phyloP scores from a whole-genome alignment of 148 eudicot species.

The Pouteria glomerata region DNA sequence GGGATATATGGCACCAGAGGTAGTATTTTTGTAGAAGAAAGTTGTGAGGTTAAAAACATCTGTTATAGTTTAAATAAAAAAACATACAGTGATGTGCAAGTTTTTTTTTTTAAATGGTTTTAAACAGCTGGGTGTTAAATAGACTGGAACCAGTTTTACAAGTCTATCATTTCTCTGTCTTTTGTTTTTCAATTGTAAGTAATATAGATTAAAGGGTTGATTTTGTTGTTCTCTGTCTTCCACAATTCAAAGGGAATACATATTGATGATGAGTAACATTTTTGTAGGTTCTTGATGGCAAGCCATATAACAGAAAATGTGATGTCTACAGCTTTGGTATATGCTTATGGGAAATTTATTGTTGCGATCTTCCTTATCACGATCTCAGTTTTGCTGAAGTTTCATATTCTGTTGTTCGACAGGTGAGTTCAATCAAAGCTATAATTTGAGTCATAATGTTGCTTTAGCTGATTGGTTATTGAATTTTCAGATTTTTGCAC shows the following conservation, averaged over 20 bases:
- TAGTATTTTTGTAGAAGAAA: conserved; percentile 17
- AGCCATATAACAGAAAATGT: conserved; percentile 79
- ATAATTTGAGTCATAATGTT: neutral
- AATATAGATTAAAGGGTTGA: neutral
- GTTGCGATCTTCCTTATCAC: conserved; percentile 80
- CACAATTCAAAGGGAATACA: neutral
- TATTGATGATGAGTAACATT: neutral
- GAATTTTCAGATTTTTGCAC: neutral
- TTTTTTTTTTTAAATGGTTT: too few species aligned
- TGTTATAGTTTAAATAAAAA: too few species aligned
- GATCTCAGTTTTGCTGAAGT: conserved; percentile 77
- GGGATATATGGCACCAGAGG: conserved; percentile 97
- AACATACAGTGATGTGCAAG: too few species aligned
- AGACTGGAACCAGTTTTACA: too few species aligned
- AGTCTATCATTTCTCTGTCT: too few species aligned
- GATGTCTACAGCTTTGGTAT: conserved; percentile 91
- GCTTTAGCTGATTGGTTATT: neutral
- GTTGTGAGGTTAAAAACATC: neutral
- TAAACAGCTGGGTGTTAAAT: too few species aligned
- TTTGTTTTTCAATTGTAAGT: too few species aligned
- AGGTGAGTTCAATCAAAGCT: conserved; percentile 31
- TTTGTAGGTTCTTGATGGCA: conserved; percentile 79
- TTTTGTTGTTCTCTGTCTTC: neutral
- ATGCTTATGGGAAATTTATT: conserved; percentile 90
- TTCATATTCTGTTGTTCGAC: conserved; percentile 71